Evolutionary conservation across 2,329 filamentous ascomycete species (phyloP), one percentile per base, ranked within the genome.

Genomic region (Juglanconis sp.): DNA sequence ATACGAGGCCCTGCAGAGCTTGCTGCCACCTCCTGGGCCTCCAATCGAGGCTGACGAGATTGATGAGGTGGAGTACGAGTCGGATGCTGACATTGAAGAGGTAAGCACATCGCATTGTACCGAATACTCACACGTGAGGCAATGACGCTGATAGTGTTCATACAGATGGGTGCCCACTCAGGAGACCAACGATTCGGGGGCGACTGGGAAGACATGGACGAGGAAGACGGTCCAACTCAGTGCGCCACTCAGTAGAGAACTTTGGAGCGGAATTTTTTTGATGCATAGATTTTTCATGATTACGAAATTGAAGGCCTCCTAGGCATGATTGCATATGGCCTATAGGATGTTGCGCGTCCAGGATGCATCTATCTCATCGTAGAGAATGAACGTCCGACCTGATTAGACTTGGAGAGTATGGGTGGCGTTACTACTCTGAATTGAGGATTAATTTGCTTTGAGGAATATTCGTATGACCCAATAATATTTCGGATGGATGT

Each of bases 1-100:
- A 1, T 84, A 94, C 61, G 84, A 88, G 58, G 83, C 85, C 50
- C 79, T 99, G 60, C 79, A 84, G 68, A 90, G 91, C 68, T 81
- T 96, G 34, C 81, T 99, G 11, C 95, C 95, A 0, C 78, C 84
- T 9, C 82, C 84, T 1, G 71, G 76, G 0, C 76, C 83, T 4
- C 77, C 82, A 9, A 88, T 94, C 64, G 80, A 85, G 64, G 85
- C 87, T 0, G 88, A 94, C 0, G 86, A 90, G 61, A 80, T 93
- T 8, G 95, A 98, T 60, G 92, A 98, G 65, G 92, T 97, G 1
- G 85, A 91, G 3, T 96, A 91, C 68, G 90, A 96, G 64, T 84
- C 85, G n/a, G 86, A 93, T 65, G 91, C 87, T 3, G 88, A 92
- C 68, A 84, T 96, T 67, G 91, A 97, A 55, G 87, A 92, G 69